Conservation (phyloP, 2,329 filamentous ascomycete species). For the Hymenoscyphus occultus region DNA sequence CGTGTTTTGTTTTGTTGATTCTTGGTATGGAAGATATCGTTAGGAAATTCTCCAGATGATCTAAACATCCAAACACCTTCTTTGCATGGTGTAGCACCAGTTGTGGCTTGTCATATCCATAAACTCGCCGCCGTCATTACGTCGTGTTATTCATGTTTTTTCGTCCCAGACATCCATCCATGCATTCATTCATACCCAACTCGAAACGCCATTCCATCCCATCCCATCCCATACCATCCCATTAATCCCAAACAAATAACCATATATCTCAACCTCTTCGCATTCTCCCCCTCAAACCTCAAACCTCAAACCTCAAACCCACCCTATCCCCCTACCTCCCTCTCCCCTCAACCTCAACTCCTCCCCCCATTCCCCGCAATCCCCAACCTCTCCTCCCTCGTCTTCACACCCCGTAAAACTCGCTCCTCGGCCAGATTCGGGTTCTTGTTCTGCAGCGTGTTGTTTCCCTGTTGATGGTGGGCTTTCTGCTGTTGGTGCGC, state of each 20-base stretch:
- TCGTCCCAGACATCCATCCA: too few relatives aligned
- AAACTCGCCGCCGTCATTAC: too few relatives aligned
- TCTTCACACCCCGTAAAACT: constrained; percentile 27
- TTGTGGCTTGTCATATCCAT: not conserved
- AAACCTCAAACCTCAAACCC: constrained; percentile 24
- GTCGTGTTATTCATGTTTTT: too few relatives aligned
- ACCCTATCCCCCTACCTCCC: constrained; percentile 35
- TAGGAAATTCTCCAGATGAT: not conserved
- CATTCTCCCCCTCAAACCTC: not conserved
- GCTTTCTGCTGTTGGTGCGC: constrained; percentile 20
- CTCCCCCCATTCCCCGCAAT: constrained; percentile 20
- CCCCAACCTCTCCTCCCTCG: constrained; percentile 40
- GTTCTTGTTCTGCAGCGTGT: constrained; percentile 22
- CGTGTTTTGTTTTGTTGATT: too few relatives aligned
- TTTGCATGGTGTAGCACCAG: not conserved
- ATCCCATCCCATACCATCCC: not conserved
- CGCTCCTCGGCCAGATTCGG: constrained; percentile 12
- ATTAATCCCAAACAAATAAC: not conserved
- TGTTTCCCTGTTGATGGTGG: constrained; percentile 1
- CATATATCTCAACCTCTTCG: not conserved
- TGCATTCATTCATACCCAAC: too few relatives aligned
- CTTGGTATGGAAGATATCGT: not conserved
- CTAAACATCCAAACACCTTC: not conserved
- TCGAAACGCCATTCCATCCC: not conserved
- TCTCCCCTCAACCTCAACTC: constrained; percentile 29